Percentiles rank a stretch among this genome's conserved stretches.
Conservation (phyloP, 2,329 filamentous ascomycete genomes). For the Penicillium hordei region DNA sequence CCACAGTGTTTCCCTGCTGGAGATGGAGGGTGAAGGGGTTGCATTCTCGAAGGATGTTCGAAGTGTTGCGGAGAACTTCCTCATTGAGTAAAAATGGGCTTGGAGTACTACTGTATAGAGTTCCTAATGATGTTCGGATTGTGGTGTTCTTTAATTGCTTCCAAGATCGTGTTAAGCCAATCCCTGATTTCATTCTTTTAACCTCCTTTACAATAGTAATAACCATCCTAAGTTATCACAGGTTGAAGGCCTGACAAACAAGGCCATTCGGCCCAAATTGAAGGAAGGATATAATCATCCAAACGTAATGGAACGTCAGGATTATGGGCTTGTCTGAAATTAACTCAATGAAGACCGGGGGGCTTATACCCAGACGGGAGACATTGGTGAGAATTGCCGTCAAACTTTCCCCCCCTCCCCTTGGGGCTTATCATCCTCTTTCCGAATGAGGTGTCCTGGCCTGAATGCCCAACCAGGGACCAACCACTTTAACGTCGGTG, state of each 20-base stretch:
- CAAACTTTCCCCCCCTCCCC: constrained; percentile 24
- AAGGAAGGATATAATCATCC: constrained; percentile 14
- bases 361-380: neutral
- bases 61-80: constrained; percentile 46
- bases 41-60: constrained; percentile 48
- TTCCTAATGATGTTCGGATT: constrained; percentile 41
- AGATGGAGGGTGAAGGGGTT: constrained; percentile 47
- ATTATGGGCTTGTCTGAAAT: constrained; percentile 14
- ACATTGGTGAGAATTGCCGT: constrained; percentile 5
- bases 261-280: neutral
- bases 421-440: constrained; percentile 1
- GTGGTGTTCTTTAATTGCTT: constrained; percentile 21
- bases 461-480: constrained; percentile 21
- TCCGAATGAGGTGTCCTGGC: constrained; percentile 12
- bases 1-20: constrained; percentile 42
- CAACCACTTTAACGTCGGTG: constrained; percentile 4
- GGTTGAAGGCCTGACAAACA: neutral
- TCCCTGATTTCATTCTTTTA: constrained; percentile 10
- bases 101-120: constrained; percentile 33
- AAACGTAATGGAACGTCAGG: constrained; percentile 28
- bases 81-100: constrained; percentile 43
- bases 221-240: neutral
- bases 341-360: neutral
- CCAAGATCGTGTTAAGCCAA: constrained; percentile 24
- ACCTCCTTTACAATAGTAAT: constrained; percentile 1